Conservation (phyloP, 371 early-diverging fungal genomes). For the Syncephalis fuscata region DNA sequence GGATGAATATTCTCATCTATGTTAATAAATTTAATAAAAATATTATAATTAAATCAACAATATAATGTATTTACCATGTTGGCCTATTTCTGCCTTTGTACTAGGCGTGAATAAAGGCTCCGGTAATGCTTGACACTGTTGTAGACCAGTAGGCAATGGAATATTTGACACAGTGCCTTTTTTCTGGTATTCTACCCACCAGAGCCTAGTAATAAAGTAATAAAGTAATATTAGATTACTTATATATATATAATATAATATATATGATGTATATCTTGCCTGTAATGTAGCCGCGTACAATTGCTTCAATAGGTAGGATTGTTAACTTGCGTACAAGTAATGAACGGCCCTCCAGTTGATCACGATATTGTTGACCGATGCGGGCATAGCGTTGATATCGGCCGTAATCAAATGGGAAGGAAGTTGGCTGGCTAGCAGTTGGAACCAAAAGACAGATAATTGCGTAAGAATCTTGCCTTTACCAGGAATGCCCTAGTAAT, state of each 20-base stretch:
- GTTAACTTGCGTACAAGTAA: conserved; percentile 83
- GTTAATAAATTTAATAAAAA: neutral
- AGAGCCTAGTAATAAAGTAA: conserved; percentile 37
- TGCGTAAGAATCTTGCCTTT: conserved; percentile 95
- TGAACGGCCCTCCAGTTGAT: conserved; percentile 73
- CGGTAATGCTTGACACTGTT: conserved; percentile 70
- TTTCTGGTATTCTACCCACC: conserved; percentile 90
- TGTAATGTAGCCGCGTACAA: conserved; percentile 93
- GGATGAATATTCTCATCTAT: conserved; percentile 95
- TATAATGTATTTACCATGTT: conserved; percentile 45
- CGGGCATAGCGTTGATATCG: conserved; percentile 87
- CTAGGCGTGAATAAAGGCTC: conserved; percentile 87
- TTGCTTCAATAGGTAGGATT: conserved; percentile 95
- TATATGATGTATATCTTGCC: too few relatives aligned
- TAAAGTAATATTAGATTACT: too few relatives aligned
- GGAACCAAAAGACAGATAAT: conserved; percentile 90
- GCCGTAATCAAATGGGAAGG: conserved; percentile 91
- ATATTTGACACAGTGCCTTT: conserved; percentile 90
- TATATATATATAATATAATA: too few relatives aligned
- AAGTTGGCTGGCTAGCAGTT: conserved; percentile 59
- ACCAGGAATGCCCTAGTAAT: conserved; percentile 66
- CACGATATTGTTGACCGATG: conserved; percentile 65
- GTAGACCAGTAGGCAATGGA: conserved; percentile 55
- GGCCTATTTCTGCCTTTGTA: conserved; percentile 96
- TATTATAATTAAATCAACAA: neutral